phyloP scores from a whole-genome alignment of 306 rosid species.

The Cucumis cinereus region DNA sequence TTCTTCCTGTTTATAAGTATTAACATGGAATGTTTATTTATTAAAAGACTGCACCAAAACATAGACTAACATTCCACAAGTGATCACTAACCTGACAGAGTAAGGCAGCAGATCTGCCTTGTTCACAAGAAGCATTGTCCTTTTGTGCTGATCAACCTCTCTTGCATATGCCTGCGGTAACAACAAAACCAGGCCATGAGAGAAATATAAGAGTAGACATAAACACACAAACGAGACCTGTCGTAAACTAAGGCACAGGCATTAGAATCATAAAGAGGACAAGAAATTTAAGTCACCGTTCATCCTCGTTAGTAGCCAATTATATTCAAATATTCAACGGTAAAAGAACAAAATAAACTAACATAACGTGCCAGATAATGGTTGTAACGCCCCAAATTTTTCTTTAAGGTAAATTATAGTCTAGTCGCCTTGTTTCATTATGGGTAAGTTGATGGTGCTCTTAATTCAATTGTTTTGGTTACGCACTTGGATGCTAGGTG shows the following conservation, averaged over 20 bases:
- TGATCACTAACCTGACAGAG: slow-evolving; percentile 54
- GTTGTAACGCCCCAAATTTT: neutral
- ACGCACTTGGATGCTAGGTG: too few relatives aligned
- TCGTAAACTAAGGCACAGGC: neutral
- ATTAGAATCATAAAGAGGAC: neutral
- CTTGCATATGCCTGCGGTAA: slow-evolving; percentile 49
- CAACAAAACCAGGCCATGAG: neutral
- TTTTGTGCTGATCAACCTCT: slow-evolving; percentile 77
- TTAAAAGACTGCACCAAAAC: slow-evolving; percentile 6
- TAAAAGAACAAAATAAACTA: neutral
- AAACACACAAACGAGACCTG: neutral
- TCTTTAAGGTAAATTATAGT: neutral
- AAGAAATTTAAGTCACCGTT: neutral
- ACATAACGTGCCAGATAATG: neutral
- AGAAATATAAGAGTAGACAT: too few relatives aligned
- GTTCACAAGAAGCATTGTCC: slow-evolving; percentile 77
- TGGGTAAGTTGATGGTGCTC: too few relatives aligned
- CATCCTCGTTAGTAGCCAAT: neutral
- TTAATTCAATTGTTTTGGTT: too few relatives aligned
- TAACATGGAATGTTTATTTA: slow-evolving; percentile 10
- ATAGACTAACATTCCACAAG: slow-evolving; percentile 2
- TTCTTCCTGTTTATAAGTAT: slow-evolving; percentile 45
- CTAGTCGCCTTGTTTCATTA: too few relatives aligned
- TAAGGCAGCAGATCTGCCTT: slow-evolving; percentile 90
- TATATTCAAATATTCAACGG: neutral